phyloP scores from a whole-genome alignment of 1,284 basidiomycete species.

The Flammula alnicola region DNA sequence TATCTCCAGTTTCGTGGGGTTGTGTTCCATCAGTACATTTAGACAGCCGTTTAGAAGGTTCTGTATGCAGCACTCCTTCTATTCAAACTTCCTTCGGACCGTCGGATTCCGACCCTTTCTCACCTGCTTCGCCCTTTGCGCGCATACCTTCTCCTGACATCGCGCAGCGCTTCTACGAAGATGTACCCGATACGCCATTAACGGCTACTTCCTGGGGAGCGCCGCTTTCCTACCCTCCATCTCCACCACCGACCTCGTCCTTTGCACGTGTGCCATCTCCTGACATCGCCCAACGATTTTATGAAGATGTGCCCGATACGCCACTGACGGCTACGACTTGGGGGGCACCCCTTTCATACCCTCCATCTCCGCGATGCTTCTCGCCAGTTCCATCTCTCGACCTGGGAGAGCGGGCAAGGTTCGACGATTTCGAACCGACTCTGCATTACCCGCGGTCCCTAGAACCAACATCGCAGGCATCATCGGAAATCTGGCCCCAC shows the following conservation, averaged over 20 bases:
- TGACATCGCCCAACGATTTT: conserved; percentile 43
- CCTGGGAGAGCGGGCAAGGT: conserved; percentile 42
- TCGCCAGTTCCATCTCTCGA: conserved; percentile 46
- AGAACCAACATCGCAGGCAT: background rate
- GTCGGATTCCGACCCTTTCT: conserved; percentile 38
- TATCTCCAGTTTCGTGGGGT: conserved; percentile 40
- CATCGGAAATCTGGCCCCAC: conserved; percentile 2
- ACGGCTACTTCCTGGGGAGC: conserved; percentile 56
- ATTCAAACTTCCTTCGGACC: conserved; percentile 55
- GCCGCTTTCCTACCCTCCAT: conserved; percentile 43
- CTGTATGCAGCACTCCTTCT: conserved; percentile 53
- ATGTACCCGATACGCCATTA: conserved; percentile 49
- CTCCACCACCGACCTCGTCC: conserved; percentile 33
- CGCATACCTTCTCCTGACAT: conserved; percentile 44
- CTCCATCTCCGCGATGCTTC: conserved; percentile 38
- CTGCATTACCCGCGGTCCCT: too few species aligned
- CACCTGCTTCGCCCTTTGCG: conserved; percentile 12
- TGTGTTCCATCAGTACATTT: conserved; percentile 42
- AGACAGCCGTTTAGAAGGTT: conserved; percentile 17
- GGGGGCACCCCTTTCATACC: conserved; percentile 52
- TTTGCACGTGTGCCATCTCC: conserved; percentile 43
- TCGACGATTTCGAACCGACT: conserved; percentile 26
- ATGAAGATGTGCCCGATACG: conserved; percentile 52
- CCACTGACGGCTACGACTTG: conserved; percentile 52
- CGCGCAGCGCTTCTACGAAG: conserved; percentile 50